Evolutionary conservation across 2,329 filamentous ascomycete genomes (phyloP).

Genomic region (Aspergillus puulaauensis): DNA sequence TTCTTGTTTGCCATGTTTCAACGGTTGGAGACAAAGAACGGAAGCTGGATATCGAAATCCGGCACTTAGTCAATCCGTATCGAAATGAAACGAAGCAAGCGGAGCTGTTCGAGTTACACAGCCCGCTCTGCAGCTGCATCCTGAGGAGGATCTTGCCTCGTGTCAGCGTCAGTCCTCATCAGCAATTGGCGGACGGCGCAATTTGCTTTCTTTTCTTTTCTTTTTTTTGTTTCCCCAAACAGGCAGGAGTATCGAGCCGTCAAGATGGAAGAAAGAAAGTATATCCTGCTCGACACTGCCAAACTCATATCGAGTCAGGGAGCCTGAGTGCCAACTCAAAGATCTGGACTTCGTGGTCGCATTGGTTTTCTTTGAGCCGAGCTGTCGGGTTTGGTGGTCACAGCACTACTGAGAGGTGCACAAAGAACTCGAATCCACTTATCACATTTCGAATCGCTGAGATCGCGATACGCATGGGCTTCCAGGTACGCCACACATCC

Average conservation of each 20-base stretch:
- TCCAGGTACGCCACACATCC: background rate
- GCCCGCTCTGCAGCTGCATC: background rate
- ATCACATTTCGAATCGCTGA: conserved; percentile 4
- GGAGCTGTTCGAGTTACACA: background rate
- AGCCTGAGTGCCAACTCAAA: background rate
- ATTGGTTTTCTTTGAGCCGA: conserved; percentile 3
- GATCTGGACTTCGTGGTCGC: background rate
- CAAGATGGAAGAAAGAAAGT: background rate
- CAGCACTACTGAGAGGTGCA: background rate
- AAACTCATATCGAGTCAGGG: background rate
- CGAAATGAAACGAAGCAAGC: background rate
- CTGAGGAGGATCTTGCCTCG: background rate
- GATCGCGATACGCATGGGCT: background rate
- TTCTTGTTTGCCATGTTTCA: background rate
- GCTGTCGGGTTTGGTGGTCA: background rate
- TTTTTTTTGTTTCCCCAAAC: background rate
- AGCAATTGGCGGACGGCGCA: background rate
- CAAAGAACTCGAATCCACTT: conserved; percentile 7
- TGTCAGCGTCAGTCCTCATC: background rate
- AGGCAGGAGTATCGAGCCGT: background rate
- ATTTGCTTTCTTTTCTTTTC: background rate
- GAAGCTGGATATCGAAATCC: background rate
- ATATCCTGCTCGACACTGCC: background rate
- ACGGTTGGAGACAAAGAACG: background rate
- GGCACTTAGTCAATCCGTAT: background rate